phyloP scores from a whole-genome alignment of 108 stramenopile genomes.

The Epithemia pelagica region DNA sequence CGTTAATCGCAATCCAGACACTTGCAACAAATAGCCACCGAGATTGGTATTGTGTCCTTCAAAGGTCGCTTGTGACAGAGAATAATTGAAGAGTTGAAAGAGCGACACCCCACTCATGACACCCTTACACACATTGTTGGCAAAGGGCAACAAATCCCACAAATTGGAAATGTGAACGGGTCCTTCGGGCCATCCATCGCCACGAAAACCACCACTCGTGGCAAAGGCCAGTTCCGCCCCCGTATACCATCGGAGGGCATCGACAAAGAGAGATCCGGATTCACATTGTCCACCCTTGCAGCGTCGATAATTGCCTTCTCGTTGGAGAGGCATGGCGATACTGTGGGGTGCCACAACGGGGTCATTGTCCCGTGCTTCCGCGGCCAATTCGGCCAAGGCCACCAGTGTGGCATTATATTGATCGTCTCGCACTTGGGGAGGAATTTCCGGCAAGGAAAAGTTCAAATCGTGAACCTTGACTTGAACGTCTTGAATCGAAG shows the following conservation, averaged over 20 bases:
- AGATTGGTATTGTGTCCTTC: conserved; percentile 17
- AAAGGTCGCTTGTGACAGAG: conserved; percentile 28
- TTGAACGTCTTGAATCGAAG: neutral
- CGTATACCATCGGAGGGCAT: conserved; percentile 44
- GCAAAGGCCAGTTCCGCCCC: conserved; percentile 36
- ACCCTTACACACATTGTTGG: conserved; percentile 36
- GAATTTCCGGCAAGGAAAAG: conserved; percentile 5
- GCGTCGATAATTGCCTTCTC: conserved; percentile 19
- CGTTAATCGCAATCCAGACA: conserved; percentile 36
- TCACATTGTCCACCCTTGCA: conserved; percentile 41
- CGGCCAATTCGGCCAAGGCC: conserved; percentile 23
- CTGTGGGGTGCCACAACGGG: conserved; percentile 30
- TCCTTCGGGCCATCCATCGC: conserved; percentile 40
- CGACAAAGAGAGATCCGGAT: conserved; percentile 40
- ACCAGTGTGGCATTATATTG: conserved; percentile 12
- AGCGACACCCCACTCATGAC: conserved; percentile 29
- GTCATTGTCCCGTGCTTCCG: conserved; percentile 29
- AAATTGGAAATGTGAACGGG: conserved; percentile 31
- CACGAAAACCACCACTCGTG: conserved; percentile 27
- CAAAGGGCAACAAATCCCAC: conserved; percentile 33
- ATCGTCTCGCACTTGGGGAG: conserved; percentile 31
- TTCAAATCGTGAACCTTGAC: neutral
- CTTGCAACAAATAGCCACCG: conserved; percentile 42
- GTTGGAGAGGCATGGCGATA: conserved; percentile 27
- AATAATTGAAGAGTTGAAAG: conserved; percentile 34